A percentile compares a stretch with the other conserved stretches of the same genome.
Conservation (phyloP, 805 yeast species). For the Wickerhamiella qilinensis region DNA sequence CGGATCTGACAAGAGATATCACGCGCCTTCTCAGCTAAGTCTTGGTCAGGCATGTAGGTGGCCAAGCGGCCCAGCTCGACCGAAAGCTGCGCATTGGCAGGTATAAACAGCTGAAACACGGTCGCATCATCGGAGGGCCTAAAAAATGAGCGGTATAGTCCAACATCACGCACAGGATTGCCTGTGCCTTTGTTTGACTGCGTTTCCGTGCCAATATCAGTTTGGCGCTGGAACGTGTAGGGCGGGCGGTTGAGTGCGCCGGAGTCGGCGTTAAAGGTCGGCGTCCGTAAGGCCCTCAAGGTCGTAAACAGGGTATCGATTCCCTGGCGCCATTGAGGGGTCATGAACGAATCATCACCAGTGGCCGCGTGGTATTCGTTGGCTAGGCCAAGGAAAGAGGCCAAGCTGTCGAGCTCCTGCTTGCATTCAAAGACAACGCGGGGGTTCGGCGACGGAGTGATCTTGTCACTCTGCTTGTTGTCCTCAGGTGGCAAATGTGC, state of each 20-base stretch:
- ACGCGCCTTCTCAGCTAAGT: slow-evolving; percentile 13
- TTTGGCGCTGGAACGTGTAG: slow-evolving; percentile 61
- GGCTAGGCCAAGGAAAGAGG: slow-evolving; percentile 60
- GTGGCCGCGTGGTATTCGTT: slow-evolving; percentile 52
- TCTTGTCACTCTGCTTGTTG: slow-evolving; percentile 31
- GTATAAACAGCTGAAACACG: slow-evolving; percentile 63
- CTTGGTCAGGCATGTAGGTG: slow-evolving; percentile 12
- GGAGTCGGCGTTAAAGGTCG: slow-evolving; percentile 31
- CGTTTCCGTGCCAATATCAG: slow-evolving; percentile 68
- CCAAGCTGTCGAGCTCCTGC: slow-evolving; percentile 74
- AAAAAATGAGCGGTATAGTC: slow-evolving; percentile 66
- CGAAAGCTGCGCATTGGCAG: slow-evolving; percentile 66
- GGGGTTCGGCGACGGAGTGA: slow-evolving; percentile 58
- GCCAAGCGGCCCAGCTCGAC: slow-evolving; percentile 38
- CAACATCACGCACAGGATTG: slow-evolving; percentile 60
- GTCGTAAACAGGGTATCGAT: slow-evolving; percentile 28
- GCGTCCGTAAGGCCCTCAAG: slow-evolving; percentile 36
- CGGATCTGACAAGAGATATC: slow-evolving; percentile 28
- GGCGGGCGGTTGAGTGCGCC: slow-evolving; percentile 29
- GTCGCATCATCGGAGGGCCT: slow-evolving; percentile 84
- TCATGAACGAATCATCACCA: slow-evolving; percentile 25
- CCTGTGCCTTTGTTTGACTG: slow-evolving; percentile 66
- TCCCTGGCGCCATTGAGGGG: slow-evolving; percentile 42
- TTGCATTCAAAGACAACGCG: slow-evolving; percentile 69
- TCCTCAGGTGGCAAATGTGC: slow-evolving; percentile 11